Conservation (phyloP, 73 alveolate genomes). For the Stentor roeselii region DNA sequence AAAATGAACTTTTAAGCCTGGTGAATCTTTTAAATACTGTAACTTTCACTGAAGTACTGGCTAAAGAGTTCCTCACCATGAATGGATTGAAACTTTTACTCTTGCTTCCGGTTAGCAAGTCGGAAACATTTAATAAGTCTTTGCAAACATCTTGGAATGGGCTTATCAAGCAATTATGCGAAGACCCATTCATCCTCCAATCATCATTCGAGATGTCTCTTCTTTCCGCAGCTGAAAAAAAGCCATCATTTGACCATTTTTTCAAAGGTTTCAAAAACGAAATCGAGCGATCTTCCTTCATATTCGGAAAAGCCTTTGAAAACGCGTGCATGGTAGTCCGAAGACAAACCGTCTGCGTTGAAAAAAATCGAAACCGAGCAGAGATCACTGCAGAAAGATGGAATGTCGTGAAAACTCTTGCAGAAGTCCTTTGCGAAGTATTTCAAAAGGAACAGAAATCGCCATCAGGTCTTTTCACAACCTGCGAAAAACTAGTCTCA, state of each 20-base stretch:
- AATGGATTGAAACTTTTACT: not conserved
- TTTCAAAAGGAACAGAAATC: not conserved
- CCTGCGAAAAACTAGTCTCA: not conserved
- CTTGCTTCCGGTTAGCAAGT: not conserved
- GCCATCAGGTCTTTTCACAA: not conserved
- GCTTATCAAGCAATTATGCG: not conserved
- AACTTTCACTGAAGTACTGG: not conserved
- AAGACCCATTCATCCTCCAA: slow-evolving; percentile 10
- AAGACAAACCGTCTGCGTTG: not conserved
- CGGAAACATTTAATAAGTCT: not conserved
- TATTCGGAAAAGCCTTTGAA: not conserved
- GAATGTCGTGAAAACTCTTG: not conserved
- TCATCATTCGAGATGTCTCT: not conserved
- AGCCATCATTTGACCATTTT: not conserved
- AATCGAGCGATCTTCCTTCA: not conserved
- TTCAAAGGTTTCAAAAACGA: slow-evolving; percentile 8
- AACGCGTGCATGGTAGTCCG: not conserved
- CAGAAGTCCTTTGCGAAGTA: not conserved
- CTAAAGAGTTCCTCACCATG: not conserved
- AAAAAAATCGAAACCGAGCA: not conserved
- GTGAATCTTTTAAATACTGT: not conserved
- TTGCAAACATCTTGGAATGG: not conserved
- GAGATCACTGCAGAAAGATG: slow-evolving; percentile 14
- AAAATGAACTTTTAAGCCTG: not conserved
- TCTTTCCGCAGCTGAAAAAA: not conserved